These are phyloP conservation scores for Diaporthe vaccinii DNA, from an alignment of 2,329 filamentous ascomycete species.

Conservation along the genomic window DNA sequence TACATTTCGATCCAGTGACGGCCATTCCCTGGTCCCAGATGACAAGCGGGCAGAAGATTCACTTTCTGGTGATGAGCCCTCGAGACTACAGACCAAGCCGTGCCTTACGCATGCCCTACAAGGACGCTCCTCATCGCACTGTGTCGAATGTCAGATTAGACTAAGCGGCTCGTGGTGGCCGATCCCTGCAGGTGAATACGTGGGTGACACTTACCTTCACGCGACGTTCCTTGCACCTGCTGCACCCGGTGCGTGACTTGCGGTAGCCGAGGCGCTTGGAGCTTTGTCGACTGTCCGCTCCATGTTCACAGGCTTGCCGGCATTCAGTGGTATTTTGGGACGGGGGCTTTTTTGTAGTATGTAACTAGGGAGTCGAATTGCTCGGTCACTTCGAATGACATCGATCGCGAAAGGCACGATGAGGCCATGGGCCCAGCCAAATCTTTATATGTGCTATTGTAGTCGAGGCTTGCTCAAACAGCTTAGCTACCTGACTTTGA, in stretches of 20 bases:
- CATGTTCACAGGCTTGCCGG: neutral
- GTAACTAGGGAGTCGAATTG: neutral
- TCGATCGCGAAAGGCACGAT: neutral
- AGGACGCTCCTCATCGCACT: conserved; percentile 56
- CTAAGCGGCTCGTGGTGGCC: neutral
- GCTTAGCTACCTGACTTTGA: neutral
- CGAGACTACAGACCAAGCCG: conserved; percentile 51
- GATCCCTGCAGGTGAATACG: neutral
- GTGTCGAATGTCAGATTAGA: neutral
- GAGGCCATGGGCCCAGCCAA: neutral
- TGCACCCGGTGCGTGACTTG: conserved; percentile 53
- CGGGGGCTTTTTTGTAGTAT: neutral
- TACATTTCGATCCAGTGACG: neutral
- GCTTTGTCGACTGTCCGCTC: neutral
- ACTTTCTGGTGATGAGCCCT: conserved; percentile 33
- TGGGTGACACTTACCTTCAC: conserved; percentile 50
- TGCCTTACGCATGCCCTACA: conserved; percentile 54
- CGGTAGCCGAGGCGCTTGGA: conserved; percentile 50
- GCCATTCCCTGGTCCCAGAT: neutral
- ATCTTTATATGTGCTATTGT: neutral
- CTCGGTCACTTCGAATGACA: neutral
- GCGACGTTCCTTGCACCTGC: conserved; percentile 53
- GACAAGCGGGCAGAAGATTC: conserved; percentile 1
- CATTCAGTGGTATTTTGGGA: neutral
- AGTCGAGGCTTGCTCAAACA: neutral